Evolutionary conservation across 495 filamentous ascomycete species (phyloP).

Genomic region (Penicillium arizonense): DNA sequence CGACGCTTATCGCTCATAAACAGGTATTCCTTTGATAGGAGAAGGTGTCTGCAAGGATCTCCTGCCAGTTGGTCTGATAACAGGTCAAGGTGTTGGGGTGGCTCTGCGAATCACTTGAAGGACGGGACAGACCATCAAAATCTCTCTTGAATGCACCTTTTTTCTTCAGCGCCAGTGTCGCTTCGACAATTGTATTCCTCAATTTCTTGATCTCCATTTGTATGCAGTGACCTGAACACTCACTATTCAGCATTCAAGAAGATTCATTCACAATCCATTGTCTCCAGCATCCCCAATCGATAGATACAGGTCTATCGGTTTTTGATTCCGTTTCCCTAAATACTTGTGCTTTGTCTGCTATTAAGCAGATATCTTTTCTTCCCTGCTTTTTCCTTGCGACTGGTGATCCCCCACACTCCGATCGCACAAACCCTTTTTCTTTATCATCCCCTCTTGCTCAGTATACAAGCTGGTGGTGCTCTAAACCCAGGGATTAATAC

Average conservation of each 20-base stretch:
- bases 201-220: constrained; percentile 32
- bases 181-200: constrained; percentile 31
- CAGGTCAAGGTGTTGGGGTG: constrained; percentile 16
- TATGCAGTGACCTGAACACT: constrained; percentile 36
- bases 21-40: constrained; percentile 23
- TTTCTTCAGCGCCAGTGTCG: constrained; percentile 16
- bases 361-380: not conserved
- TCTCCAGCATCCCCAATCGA: constrained; percentile 25
- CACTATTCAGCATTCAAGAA: constrained; percentile 31
- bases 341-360: constrained; percentile 7
- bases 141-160: constrained; percentile 9
- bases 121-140: constrained; percentile 18
- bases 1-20: not conserved
- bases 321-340: constrained; percentile 15
- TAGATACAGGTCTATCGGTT: constrained; percentile 31
- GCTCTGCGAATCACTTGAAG: constrained; percentile 21
- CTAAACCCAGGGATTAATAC: constrained; percentile 34
- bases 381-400: constrained; percentile 8
- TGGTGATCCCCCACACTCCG: constrained; percentile 13
- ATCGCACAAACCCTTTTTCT: constrained; percentile 12
- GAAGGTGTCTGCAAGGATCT: constrained; percentile 63
- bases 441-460: constrained; percentile 20
- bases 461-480: constrained; percentile 32
- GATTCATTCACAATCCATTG: constrained; percentile 26
- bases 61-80: constrained; percentile 41